These are phyloP conservation scores for Saccharomycopsis microspora DNA, from an alignment of 805 yeast genomes.

Conservation along the genomic window DNA sequence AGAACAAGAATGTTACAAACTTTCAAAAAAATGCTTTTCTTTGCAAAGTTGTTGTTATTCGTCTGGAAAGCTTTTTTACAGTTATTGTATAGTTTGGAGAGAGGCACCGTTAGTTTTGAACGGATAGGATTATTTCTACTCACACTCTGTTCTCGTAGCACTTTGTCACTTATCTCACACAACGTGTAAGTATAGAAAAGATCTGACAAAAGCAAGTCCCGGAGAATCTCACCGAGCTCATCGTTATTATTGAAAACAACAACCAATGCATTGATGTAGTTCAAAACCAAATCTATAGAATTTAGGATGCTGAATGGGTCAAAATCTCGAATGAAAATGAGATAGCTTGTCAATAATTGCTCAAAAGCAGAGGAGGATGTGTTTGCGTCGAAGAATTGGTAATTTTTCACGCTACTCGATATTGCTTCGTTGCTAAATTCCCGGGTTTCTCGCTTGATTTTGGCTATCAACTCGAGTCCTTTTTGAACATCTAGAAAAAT, in stretches of 20 bases:
- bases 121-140: conserved; percentile 6
- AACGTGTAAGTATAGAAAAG: conserved; percentile 4
- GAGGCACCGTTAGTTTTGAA: conserved; percentile 5
- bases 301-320: conserved; percentile 8
- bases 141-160: background rate
- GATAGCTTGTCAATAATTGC: conserved; percentile 1
- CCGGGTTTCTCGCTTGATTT: no score
- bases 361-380: background rate
- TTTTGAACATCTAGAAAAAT: background rate
- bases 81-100: conserved; percentile 15
- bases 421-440: no score
- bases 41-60: conserved; percentile 1
- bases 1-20: conserved; percentile 8
- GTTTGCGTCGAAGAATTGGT: no score
- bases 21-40: conserved; percentile 7
- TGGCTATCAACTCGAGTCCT: background rate
- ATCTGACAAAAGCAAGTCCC: conserved; percentile 3
- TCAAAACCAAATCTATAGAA: conserved; percentile 11
- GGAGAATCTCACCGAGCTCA: conserved; percentile 3
- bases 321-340: conserved; percentile 7
- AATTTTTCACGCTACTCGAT: no score
- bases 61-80: conserved; percentile 6
- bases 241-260: conserved; percentile 14
- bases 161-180: conserved; percentile 1
- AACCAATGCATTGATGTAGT: conserved; percentile 10